Evolutionary conservation across 1,284 basidiomycete species (phyloP).

Genomic region (Ganoderma boninense): DNA sequence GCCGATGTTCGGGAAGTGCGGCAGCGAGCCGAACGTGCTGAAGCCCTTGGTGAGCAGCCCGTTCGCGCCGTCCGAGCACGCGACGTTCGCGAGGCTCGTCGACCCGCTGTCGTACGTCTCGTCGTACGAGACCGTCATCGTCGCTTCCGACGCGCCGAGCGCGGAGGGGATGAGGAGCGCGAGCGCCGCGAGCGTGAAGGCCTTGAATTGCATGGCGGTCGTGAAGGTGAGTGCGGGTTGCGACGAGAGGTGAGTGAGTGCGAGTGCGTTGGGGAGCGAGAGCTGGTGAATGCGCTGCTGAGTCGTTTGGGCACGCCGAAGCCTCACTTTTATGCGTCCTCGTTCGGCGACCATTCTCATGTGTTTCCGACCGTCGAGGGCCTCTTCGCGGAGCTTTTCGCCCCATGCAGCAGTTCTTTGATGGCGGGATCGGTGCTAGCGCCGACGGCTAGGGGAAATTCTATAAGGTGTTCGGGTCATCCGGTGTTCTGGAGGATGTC

Average conservation of each 20-base stretch:
- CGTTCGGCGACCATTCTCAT: background rate
- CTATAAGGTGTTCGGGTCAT: background rate
- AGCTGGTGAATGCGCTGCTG: background rate
- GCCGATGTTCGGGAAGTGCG: constrained; percentile 60
- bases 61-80: constrained; percentile 58
- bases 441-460: background rate
- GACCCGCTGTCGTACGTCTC: constrained; percentile 50
- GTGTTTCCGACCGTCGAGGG: background rate
- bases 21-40: constrained; percentile 55
- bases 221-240: background rate
- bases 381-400: background rate
- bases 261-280: background rate
- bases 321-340: background rate
- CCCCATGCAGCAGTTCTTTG: background rate
- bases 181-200: constrained; percentile 36
- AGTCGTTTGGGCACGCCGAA: background rate
- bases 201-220: constrained; percentile 37
- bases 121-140: constrained; percentile 49
- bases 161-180: constrained; percentile 34
- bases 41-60: constrained; percentile 54
- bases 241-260: background rate
- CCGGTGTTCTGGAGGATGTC: background rate
- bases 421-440: background rate
- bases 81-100: constrained; percentile 45
- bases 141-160: constrained; percentile 25